Evolutionary conservation across 176 grass and related monocot species (phyloP).

Genomic region (Hyparrhenia diplandra): DNA sequence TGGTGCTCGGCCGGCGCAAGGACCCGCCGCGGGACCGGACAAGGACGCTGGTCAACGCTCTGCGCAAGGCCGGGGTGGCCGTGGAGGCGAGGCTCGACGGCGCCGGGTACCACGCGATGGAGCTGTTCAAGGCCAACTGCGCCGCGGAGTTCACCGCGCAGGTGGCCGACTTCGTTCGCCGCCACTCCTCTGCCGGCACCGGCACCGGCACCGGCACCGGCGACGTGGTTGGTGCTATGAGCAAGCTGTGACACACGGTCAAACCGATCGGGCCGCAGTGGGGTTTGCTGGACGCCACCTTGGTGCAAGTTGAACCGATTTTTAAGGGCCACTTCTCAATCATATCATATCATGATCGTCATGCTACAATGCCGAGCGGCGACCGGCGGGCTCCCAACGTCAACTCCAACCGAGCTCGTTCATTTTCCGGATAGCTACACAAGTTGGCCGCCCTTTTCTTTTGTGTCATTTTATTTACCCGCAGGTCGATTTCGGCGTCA

Average conservation of each 20-base stretch:
- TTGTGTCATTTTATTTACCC: neutral
- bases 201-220: neutral
- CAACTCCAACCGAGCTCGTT: neutral
- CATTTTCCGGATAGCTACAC: neutral
- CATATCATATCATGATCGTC: neutral
- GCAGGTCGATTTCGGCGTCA: neutral
- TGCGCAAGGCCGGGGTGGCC: slow-evolving; percentile 42
- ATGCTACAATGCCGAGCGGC: neutral
- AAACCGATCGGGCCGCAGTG: neutral
- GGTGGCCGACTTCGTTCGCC: slow-evolving; percentile 54
- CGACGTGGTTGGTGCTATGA: slow-evolving; percentile 12
- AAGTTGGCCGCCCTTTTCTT: neutral
- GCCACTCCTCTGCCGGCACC: neutral
- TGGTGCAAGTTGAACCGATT: neutral
- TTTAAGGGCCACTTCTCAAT: neutral
- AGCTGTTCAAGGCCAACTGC: slow-evolving; percentile 56
- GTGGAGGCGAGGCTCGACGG: slow-evolving; percentile 49
- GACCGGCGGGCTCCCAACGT: neutral
- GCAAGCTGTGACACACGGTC: slow-evolving; percentile 38
- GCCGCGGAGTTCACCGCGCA: slow-evolving; percentile 53
- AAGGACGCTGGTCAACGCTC: slow-evolving; percentile 47
- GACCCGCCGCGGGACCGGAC: slow-evolving; percentile 79
- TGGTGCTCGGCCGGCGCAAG: slow-evolving; percentile 53
- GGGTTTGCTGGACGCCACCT: neutral
- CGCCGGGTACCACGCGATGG: slow-evolving; percentile 67